These are phyloP conservation scores for Opeltia flavorubescens DNA, from an alignment of 495 filamentous ascomycete genomes.

Conservation along the genomic window DNA sequence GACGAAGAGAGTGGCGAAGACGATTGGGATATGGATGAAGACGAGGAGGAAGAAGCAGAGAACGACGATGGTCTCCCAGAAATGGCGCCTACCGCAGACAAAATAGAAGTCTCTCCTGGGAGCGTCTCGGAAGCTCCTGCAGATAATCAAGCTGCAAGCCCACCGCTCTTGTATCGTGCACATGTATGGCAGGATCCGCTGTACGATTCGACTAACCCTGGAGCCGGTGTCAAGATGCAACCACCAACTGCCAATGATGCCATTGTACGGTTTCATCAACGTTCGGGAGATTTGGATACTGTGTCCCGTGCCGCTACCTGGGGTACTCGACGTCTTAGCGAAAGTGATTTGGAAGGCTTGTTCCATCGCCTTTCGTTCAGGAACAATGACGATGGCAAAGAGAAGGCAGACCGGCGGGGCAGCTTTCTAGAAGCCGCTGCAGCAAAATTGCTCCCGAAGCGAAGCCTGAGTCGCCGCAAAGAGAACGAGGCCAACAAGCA, in stretches of 20 bases:
- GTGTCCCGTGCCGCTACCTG: constrained; percentile 56
- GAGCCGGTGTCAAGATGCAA: constrained; percentile 22
- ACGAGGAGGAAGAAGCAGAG: constrained; percentile 20
- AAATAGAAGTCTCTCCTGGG: constrained; percentile 19
- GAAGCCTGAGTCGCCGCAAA: constrained; percentile 37
- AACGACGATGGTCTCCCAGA: constrained; percentile 17
- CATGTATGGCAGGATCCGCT: constrained; percentile 32
- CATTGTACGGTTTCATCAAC: constrained; percentile 30
- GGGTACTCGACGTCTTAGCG: constrained; percentile 50
- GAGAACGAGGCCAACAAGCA: constrained; percentile 25
- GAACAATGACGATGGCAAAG: constrained; percentile 26
- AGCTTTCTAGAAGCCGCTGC: constrained; percentile 31
- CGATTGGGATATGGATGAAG: constrained; percentile 20
- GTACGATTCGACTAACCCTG: constrained; percentile 19
- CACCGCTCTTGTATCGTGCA: constrained; percentile 23
- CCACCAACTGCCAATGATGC: constrained; percentile 31
- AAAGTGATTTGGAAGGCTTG: constrained; percentile 47
- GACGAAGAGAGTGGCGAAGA: constrained; percentile 31
- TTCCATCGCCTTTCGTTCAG: constrained; percentile 49
- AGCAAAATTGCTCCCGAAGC: constrained; percentile 40
- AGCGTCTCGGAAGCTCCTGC: constrained; percentile 14
- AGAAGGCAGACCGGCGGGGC: constrained; percentile 22
- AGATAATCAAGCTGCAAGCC: constrained; percentile 10
- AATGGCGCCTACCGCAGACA: constrained; percentile 21
- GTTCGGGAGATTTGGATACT: constrained; percentile 30